These are phyloP conservation scores for Lentinus polychrous DNA, from an alignment of 1,284 basidiomycete genomes.

Conservation along the genomic window DNA sequence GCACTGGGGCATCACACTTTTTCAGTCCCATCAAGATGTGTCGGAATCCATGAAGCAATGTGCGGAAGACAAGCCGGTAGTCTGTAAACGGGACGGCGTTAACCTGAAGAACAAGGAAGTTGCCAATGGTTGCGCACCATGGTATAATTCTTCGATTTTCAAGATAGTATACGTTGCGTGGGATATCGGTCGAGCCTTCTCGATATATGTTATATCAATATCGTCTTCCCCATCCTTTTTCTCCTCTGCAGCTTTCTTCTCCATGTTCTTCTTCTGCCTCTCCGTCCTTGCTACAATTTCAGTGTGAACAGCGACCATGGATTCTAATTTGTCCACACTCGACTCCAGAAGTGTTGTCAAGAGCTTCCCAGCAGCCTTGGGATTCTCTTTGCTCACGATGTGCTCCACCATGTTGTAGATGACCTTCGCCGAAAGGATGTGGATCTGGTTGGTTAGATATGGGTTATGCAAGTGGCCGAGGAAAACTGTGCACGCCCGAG, in stretches of 20 bases:
- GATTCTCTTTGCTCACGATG: constrained; percentile 69
- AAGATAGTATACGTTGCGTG: constrained; percentile 70
- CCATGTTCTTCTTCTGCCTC: constrained; percentile 44
- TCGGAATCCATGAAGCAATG: constrained; percentile 87
- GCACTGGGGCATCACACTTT: constrained; percentile 71
- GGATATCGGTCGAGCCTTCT: constrained; percentile 74
- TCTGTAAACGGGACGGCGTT: constrained; percentile 41
- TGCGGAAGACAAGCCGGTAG: constrained; percentile 82
- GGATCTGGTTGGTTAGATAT: constrained; percentile 74
- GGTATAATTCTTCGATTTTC: constrained; percentile 63
- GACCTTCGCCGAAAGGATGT: constrained; percentile 92
- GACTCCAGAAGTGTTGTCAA: constrained; percentile 78
- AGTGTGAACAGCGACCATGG: constrained; percentile 65
- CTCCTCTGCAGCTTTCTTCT: constrained; percentile 41
- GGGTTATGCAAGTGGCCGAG: constrained; percentile 89
- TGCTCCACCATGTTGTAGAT: constrained; percentile 88
- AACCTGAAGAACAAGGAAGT: not conserved
- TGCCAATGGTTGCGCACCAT: constrained; percentile 42
- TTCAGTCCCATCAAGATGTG: constrained; percentile 76
- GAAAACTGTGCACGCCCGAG: constrained; percentile 80
- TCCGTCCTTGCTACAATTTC: constrained; percentile 46
- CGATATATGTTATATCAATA: constrained; percentile 54
- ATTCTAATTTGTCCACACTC: constrained; percentile 82
- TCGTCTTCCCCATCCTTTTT: constrained; percentile 39
- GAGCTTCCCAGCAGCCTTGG: constrained; percentile 60